phyloP scores from a whole-genome alignment of 2,329 filamentous ascomycete species.

The Fusarium gaditjirri region DNA sequence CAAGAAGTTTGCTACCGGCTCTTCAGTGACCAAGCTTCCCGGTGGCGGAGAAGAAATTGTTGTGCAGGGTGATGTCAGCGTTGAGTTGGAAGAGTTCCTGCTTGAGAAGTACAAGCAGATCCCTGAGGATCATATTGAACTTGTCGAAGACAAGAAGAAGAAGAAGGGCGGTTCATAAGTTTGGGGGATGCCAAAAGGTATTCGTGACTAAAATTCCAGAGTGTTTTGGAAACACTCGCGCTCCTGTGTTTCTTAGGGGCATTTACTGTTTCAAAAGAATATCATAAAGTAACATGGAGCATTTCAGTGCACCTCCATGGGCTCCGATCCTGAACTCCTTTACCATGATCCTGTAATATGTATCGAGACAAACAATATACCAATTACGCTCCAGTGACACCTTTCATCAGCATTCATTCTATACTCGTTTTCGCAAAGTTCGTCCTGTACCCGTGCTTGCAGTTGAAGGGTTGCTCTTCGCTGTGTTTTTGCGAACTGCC shows the following conservation, averaged over 20 bases:
- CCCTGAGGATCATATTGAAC: constrained; percentile 93
- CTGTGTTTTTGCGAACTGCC: constrained; percentile 53
- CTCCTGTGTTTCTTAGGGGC: constrained; percentile 22
- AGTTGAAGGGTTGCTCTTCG: constrained; percentile 44
- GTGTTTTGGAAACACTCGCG: constrained; percentile 34
- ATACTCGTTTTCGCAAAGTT: constrained; percentile 66
- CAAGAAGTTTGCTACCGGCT: constrained; percentile 98
- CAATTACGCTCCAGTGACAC: background rate
- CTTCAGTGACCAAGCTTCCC: constrained; percentile 88
- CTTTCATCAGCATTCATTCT: constrained; percentile 18
- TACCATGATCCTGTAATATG: constrained; percentile 2
- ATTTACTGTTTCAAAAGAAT: constrained; percentile 25
- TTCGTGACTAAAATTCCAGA: constrained; percentile 34
- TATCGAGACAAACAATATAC: constrained; percentile 15
- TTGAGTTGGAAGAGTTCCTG: constrained; percentile 93
- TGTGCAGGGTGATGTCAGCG: constrained; percentile 95
- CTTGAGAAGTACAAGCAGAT: constrained; percentile 89
- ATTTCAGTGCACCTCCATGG: constrained; percentile 24
- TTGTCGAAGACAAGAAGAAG: constrained; percentile 97
- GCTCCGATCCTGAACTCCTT: constrained; percentile 36
- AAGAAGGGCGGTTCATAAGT: constrained; percentile 53
- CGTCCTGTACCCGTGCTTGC: constrained; percentile 60
- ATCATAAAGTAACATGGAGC: constrained; percentile 19
- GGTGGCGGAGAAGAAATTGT: constrained; percentile 95
- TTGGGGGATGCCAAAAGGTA: constrained; percentile 23